A percentile compares a stretch with the other conserved stretches of the same genome.
Evolutionary conservation across 2,329 filamentous ascomycete genomes (phyloP).

Genomic region (Stachybotrys chartarum): DNA sequence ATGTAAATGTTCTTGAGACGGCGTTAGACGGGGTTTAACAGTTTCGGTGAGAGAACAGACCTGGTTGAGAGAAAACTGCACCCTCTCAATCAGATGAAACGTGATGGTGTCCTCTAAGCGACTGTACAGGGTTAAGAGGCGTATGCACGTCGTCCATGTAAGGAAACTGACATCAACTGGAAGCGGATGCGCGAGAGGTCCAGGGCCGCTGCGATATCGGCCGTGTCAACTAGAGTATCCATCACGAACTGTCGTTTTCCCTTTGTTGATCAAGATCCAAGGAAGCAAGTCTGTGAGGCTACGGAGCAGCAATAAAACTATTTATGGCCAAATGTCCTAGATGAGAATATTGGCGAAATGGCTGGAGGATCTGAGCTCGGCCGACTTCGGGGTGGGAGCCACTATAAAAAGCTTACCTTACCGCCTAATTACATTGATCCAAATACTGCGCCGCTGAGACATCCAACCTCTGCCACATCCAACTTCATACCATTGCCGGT

Average conservation of each 20-base stretch:
- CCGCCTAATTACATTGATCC: too few relatives aligned
- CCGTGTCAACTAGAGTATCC: constrained; percentile 87
- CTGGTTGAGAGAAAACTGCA: constrained; percentile 89
- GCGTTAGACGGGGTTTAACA: constrained; percentile 3
- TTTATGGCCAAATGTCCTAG: too few relatives aligned
- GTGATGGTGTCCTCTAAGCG: constrained; percentile 97
- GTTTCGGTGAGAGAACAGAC: constrained; percentile 6
- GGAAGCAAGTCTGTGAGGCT: too few relatives aligned
- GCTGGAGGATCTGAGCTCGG: too few relatives aligned
- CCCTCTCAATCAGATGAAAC: constrained; percentile 92
- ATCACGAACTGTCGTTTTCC: constrained; percentile 39
- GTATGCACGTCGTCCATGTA: not conserved
- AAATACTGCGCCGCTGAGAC: too few relatives aligned
- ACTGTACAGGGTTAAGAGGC: constrained; percentile 39
- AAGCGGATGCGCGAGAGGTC: constrained; percentile 89
- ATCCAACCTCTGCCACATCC: too few relatives aligned
- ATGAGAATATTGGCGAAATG: too few relatives aligned
- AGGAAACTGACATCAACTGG: constrained; percentile 71
- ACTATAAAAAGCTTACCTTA: too few relatives aligned
- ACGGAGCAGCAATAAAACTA: too few relatives aligned
- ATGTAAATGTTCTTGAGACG: constrained; percentile 65
- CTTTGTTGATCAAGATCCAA: too few relatives aligned
- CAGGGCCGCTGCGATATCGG: constrained; percentile 75
- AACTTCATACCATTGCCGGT: too few relatives aligned
- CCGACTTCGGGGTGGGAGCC: too few relatives aligned